Evolutionary conservation across 2,329 filamentous ascomycete species (phyloP).

Genomic region (Trichoderma lentiforme): DNA sequence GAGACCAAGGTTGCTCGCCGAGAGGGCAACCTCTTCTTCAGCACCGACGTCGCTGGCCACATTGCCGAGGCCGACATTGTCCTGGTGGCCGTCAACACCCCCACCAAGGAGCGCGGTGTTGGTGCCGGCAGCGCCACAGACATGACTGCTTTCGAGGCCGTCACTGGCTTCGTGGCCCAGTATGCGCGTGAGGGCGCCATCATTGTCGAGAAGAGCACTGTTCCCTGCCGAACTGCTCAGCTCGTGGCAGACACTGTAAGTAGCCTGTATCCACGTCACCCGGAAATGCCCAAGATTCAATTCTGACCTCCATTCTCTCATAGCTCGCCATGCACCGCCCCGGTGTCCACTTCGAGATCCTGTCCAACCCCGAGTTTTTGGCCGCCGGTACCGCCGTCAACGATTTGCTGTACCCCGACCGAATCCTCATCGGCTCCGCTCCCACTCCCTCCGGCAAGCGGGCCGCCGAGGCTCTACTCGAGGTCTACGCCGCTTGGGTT

Average conservation of each 20-base stretch:
- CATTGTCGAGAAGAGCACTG: constrained; percentile 79
- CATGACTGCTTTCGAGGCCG: constrained; percentile 68
- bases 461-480: constrained; percentile 61
- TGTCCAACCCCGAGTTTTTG: constrained; percentile 80
- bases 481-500: constrained; percentile 70
- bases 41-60: constrained; percentile 58
- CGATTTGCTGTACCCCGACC: constrained; percentile 67
- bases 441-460: constrained; percentile 56
- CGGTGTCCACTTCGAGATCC: constrained; percentile 66
- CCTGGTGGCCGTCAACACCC: constrained; percentile 75
- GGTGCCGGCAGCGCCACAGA: constrained; percentile 71
- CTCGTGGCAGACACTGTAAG: constrained; percentile 65
- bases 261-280: background rate
- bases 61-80: constrained; percentile 70
- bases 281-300: background rate
- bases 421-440: constrained; percentile 70
- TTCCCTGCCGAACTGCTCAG: constrained; percentile 71
- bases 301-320: background rate
- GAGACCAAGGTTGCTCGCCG: constrained; percentile 42
- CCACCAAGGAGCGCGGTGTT: constrained; percentile 67
- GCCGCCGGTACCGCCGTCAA: constrained; percentile 73
- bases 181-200: constrained; percentile 65
- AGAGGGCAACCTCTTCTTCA: constrained; percentile 68
- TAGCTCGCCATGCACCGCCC: constrained; percentile 59
- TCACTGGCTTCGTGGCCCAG: constrained; percentile 63